These are phyloP conservation scores for Astrephomene gubernaculifera DNA, from an alignment of 139 green algal species.

Conservation along the genomic window DNA sequence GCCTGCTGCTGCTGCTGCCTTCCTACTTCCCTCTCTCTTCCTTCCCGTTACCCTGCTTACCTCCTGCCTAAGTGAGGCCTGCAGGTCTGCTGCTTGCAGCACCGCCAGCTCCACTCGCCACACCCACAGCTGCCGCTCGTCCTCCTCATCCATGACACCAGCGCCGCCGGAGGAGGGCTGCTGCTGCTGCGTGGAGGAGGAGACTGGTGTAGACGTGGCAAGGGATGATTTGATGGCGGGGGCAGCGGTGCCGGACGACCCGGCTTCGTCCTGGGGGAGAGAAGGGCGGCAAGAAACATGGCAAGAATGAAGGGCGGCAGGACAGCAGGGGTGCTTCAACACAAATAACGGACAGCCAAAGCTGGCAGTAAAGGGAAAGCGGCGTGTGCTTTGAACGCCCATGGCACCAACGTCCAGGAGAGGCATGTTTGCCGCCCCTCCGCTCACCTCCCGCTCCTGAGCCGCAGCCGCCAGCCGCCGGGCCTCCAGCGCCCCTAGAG, in stretches of 20 bases:
- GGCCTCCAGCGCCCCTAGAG: conserved; percentile 42
- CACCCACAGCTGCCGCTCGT: conserved; percentile 54
- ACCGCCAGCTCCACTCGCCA: conserved; percentile 49
- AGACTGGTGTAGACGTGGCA: neutral
- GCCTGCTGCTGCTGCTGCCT: no score
- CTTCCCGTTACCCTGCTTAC: neutral
- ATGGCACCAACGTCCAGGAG: no score
- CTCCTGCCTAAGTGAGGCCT: conserved; percentile 67
- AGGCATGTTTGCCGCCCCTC: no score
- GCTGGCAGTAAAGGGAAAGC: no score
- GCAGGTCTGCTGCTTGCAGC: conserved; percentile 58
- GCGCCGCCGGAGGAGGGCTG: neutral
- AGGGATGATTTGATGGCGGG: no score
- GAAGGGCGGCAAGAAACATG: no score
- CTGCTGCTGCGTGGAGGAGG: neutral
- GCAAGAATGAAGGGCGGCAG: no score
- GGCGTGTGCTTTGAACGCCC: no score
- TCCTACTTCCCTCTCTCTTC: neutral
- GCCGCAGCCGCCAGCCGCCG: conserved; percentile 20
- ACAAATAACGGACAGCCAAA: no score
- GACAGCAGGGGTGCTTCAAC: no score
- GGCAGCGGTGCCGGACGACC: neutral
- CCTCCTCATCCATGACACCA: conserved; percentile 51
- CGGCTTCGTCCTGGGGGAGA: neutral
- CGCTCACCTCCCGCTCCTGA: conserved; percentile 29